Percentiles rank a stretch among this genome's conserved stretches.
These are phyloP conservation scores for Physcomitrium patens DNA, from an alignment of 225 moss, liverwort and hornwort genomes.

Conservation along the genomic window DNA sequence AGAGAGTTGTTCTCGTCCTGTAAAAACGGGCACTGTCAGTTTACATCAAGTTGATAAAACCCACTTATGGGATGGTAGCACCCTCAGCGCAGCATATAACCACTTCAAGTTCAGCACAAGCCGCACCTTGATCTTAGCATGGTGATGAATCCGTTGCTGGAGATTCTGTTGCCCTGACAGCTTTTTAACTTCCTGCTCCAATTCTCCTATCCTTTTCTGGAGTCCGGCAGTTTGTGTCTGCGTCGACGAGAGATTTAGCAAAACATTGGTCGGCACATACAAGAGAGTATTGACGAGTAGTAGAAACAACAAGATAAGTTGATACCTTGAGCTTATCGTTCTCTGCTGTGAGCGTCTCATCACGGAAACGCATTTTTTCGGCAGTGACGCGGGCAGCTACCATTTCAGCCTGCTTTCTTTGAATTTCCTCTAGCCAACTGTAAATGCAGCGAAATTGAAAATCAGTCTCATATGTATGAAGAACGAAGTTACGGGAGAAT, in stretches of 20 bases:
- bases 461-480: not conserved
- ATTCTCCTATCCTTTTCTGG: slow-evolving; percentile 58
- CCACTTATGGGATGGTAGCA: not conserved
- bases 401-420: slow-evolving; percentile 85
- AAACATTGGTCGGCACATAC: not conserved
- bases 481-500: not conserved
- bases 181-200: slow-evolving; percentile 86
- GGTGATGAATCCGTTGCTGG: slow-evolving; percentile 95
- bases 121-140: slow-evolving; percentile 95
- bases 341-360: slow-evolving; percentile 62
- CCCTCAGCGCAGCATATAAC: not conserved
- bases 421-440: slow-evolving; percentile 95
- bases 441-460: not conserved
- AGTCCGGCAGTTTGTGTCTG: slow-evolving; percentile 60
- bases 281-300: not conserved
- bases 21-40: not conserved
- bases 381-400: slow-evolving; percentile 82
- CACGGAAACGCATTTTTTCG: slow-evolving; percentile 80
- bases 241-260: slow-evolving; percentile 17
- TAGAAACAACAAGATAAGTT: not conserved
- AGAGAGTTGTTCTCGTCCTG: slow-evolving; percentile 89
- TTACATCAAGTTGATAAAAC: not conserved
- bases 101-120: not conserved
- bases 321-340: slow-evolving; percentile 77
- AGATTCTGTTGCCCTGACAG: slow-evolving; percentile 94